Evolutionary conservation across 2,329 filamentous ascomycete species (phyloP).

Genomic region (Verticillium tricorpus): DNA sequence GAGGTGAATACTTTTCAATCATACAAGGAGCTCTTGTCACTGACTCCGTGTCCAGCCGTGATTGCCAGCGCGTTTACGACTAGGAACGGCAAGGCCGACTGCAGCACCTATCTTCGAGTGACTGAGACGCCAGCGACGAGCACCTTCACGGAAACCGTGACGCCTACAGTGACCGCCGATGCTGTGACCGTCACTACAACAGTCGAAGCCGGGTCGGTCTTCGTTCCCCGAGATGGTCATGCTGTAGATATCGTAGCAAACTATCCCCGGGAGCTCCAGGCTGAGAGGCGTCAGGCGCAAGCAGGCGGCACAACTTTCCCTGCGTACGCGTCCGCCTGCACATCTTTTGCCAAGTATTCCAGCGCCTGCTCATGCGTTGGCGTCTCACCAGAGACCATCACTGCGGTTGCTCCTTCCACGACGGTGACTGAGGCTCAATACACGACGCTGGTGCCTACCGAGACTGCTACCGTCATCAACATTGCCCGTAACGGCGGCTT

Average conservation of each 20-base stretch:
- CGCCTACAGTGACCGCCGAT: neutral
- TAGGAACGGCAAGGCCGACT: neutral
- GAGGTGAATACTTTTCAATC: neutral
- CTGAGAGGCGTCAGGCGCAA: neutral
- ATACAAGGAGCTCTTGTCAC: neutral
- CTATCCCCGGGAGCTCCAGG: neutral
- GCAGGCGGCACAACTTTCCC: conserved; percentile 9
- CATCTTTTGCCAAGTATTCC: conserved; percentile 14
- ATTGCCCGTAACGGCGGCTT: neutral
- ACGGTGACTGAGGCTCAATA: neutral
- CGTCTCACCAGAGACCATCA: conserved; percentile 14
- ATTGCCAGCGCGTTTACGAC: neutral
- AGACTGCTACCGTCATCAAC: neutral
- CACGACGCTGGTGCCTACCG: neutral
- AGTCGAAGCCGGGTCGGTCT: neutral
- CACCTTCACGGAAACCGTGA: neutral
- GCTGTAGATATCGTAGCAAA: neutral
- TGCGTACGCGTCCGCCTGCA: conserved; percentile 18
- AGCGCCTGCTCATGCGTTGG: conserved; percentile 21
- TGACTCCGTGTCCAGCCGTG: neutral
- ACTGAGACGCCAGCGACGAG: neutral
- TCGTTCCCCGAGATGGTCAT: neutral
- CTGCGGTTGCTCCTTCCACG: conserved; percentile 4
- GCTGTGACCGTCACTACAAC: neutral
- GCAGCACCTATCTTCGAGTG: neutral